Conservation (phyloP, 75 land plant species). For the Gnetum montanum region DNA sequence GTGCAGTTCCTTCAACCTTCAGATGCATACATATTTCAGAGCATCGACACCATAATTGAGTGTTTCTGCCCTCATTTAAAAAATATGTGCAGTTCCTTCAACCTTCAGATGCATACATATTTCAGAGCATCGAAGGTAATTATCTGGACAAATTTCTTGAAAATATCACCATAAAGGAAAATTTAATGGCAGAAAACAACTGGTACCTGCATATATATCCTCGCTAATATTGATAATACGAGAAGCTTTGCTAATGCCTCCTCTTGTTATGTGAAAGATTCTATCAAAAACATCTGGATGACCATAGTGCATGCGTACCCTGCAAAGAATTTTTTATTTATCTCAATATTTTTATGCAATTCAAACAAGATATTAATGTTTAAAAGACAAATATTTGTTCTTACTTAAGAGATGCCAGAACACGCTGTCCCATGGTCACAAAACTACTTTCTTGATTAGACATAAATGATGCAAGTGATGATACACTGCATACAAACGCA, state of each 20-base stretch:
- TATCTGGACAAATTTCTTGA: too few species aligned
- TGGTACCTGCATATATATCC: conserved; percentile 80
- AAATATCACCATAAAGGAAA: too few species aligned
- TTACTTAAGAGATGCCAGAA: conserved; percentile 80
- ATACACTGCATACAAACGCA: conserved; percentile 51
- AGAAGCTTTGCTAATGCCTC: conserved; percentile 93
- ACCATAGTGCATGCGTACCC: conserved; percentile 93
- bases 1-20: too few species aligned
- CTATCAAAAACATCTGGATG: conserved; percentile 97
- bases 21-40: too few species aligned
- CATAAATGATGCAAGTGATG: conserved; percentile 85
- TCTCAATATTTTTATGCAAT: neutral
- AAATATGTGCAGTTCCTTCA: too few species aligned
- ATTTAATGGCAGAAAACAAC: too few species aligned
- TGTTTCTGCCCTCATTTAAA: too few species aligned
- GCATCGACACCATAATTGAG: too few species aligned
- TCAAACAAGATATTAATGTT: neutral
- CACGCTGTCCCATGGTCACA: conserved; percentile 83
- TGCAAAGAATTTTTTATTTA: conserved; percentile 11
- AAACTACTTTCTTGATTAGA: conserved; percentile 82
- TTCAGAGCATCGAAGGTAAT: too few species aligned
- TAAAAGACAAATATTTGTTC: conserved; percentile 6
- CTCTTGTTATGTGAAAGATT: conserved; percentile 80
- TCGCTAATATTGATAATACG: conserved; percentile 91
- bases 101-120: too few species aligned